phyloP scores from a whole-genome alignment of 257 asterid species.

The Solanum sparsipilum region DNA sequence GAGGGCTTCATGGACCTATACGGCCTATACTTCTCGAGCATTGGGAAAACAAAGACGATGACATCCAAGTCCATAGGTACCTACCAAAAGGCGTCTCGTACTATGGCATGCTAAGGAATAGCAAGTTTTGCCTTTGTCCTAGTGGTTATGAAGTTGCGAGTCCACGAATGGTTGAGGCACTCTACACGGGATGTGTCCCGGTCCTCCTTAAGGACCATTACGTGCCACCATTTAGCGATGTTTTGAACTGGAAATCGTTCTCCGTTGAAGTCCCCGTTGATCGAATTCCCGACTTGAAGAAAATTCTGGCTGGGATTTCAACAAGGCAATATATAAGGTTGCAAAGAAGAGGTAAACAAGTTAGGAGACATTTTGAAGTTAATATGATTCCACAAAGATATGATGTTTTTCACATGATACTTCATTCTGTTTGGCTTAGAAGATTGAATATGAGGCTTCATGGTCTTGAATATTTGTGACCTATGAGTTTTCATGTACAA shows the following conservation, averaged over 20 bases:
- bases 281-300: constrained; percentile 52
- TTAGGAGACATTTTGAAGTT: constrained; percentile 65
- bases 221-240: constrained; percentile 68
- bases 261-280: constrained; percentile 35
- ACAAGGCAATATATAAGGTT: constrained; percentile 50
- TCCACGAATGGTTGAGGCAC: constrained; percentile 75
- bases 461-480: constrained; percentile 26
- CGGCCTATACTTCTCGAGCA: constrained; percentile 62
- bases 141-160: constrained; percentile 83
- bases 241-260: constrained; percentile 60
- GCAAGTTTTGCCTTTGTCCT: constrained; percentile 71
- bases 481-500: not conserved
- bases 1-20: constrained; percentile 80
- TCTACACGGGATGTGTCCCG: constrained; percentile 70
- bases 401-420: constrained; percentile 81
- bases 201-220: constrained; percentile 52
- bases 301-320: constrained; percentile 47
- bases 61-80: constrained; percentile 47
- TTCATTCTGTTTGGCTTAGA: constrained; percentile 86
- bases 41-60: constrained; percentile 75
- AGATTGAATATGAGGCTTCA: constrained; percentile 44
- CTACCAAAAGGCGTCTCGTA: constrained; percentile 60
- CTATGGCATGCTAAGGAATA: constrained; percentile 47
- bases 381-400: constrained; percentile 54
- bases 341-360: constrained; percentile 61